These are phyloP conservation scores for Elongisporangium undulatum DNA, from an alignment of 352 stramenopile genomes.

Conservation along the genomic window DNA sequence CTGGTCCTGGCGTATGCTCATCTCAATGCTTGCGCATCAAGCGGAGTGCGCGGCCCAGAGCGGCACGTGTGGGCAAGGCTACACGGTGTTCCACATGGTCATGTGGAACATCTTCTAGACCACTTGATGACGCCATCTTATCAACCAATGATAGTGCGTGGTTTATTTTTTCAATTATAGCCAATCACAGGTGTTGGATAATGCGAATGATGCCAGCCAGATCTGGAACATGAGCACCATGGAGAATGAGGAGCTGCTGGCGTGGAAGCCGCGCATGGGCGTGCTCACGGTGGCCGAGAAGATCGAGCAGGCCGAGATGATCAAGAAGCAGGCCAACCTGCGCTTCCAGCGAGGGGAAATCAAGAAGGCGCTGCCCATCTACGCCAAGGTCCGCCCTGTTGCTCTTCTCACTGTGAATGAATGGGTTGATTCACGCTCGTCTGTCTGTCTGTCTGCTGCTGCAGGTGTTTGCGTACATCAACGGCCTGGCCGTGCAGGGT, in stretches of 20 bases:
- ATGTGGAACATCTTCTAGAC: background rate
- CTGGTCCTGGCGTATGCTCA: slow-evolving; percentile 20
- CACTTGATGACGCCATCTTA: background rate
- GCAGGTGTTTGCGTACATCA: slow-evolving; percentile 79
- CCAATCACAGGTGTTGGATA: too few species aligned
- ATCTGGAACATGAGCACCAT: slow-evolving; percentile 9
- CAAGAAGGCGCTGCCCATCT: slow-evolving; percentile 53
- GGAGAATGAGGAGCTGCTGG: slow-evolving; percentile 46
- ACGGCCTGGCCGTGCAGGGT: slow-evolving; percentile 64
- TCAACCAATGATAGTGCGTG: background rate
- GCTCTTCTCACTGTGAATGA: background rate
- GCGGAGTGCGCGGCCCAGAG: background rate
- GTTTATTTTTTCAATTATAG: background rate
- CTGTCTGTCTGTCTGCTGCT: background rate
- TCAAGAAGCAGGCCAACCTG: slow-evolving; percentile 82
- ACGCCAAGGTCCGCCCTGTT: slow-evolving; percentile 35
- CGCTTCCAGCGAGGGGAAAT: slow-evolving; percentile 53
- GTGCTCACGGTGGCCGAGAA: slow-evolving; percentile 65
- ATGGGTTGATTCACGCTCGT: background rate
- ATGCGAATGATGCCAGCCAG: too few species aligned
- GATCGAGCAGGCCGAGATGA: slow-evolving; percentile 56
- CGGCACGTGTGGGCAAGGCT: background rate
- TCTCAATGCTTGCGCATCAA: slow-evolving; percentile 8
- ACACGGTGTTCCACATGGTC: background rate
- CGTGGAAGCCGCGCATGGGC: slow-evolving; percentile 66